phyloP scores from a whole-genome alignment of 176 grass and related monocot genomes.

The Microstegium vimineum region DNA sequence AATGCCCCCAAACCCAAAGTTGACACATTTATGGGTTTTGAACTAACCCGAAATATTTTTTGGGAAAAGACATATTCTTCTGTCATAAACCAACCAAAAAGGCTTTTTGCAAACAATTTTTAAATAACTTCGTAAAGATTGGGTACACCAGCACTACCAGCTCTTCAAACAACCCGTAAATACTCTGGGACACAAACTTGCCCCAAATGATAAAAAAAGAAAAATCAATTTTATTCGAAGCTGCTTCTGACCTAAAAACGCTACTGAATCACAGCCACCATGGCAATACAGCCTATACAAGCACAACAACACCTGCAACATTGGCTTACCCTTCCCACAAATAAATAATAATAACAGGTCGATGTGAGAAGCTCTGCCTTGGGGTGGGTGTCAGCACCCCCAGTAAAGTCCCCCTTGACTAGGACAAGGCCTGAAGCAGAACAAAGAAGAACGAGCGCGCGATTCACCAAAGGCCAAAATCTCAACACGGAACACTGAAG shows the following conservation, averaged over 20 bases:
- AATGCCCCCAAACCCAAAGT: background rate
- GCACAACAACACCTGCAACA: background rate
- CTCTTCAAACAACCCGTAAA: background rate
- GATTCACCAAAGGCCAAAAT: background rate
- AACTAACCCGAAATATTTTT: no score
- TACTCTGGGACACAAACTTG: background rate
- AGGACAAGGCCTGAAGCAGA: background rate
- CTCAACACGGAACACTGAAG: background rate
- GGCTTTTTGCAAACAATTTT: no score
- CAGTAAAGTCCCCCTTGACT: background rate
- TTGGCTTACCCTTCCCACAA: background rate
- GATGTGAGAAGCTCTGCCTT: background rate
- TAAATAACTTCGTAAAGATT: background rate
- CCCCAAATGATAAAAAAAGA: no score
- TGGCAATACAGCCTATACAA: background rate
- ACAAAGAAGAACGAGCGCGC: background rate
- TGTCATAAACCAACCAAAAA: background rate
- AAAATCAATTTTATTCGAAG: background rate
- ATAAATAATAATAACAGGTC: background rate
- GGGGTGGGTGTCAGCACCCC: background rate
- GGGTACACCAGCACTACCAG: background rate
- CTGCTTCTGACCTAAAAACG: background rate
- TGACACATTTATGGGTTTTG: background rate
- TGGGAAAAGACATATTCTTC: background rate
- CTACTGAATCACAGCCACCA: background rate